phyloP scores from a whole-genome alignment of 345 rosid genomes.

The Brassica nigra region DNA sequence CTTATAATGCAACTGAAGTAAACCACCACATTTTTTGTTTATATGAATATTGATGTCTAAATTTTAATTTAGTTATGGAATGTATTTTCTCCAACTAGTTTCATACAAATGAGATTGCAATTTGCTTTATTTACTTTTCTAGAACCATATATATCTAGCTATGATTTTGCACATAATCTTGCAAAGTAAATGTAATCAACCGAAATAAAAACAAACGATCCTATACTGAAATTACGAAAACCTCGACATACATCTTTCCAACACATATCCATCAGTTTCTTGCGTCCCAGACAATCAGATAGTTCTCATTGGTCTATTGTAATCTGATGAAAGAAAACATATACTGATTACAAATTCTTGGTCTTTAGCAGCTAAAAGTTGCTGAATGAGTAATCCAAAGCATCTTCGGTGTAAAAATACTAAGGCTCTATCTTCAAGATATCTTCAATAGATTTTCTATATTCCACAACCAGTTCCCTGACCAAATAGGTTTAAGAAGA shows the following conservation, averaged over 20 bases:
- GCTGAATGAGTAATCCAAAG: background rate
- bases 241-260: background rate
- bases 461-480: slow-evolving; percentile 67
- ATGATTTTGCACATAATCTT: too few relatives aligned
- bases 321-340: background rate
- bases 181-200: background rate
- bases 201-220: background rate
- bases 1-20: too few relatives aligned
- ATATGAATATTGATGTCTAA: too few relatives aligned
- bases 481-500: slow-evolving; percentile 17
- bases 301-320: background rate
- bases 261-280: background rate
- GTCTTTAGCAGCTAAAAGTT: slow-evolving; percentile 2
- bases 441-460: slow-evolving; percentile 63
- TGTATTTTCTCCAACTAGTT: too few relatives aligned
- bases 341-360: background rate
- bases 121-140: too few relatives aligned
- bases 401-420: background rate
- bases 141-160: too few relatives aligned
- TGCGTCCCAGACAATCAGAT: background rate
- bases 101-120: too few relatives aligned
- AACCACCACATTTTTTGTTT: too few relatives aligned
- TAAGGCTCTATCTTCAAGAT: slow-evolving; percentile 26
- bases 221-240: background rate
- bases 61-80: too few relatives aligned